Evolutionary conservation across 179 eudicot genomes (phyloP), one percentile per base, ranked within the genome.

Genomic region (Pouteria campechiana): DNA sequence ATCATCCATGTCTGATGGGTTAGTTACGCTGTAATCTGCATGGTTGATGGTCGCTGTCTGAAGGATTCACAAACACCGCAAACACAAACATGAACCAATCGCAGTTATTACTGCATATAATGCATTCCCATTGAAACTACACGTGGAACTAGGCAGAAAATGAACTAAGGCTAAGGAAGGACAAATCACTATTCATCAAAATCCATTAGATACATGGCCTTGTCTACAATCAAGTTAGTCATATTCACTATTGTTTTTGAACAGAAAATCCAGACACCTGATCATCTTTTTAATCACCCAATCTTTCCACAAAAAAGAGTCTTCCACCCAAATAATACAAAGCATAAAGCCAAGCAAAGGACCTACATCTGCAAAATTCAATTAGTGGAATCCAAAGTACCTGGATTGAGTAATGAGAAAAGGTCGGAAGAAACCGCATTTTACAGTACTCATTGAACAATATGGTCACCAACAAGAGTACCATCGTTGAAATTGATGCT

Each of bases 371-470:
- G n/a, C n/a, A n/a, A n/a, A 10, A 24, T 17, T 6, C 21, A 30
- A 7, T 34, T 28, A 5, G 40, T 15, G 36, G 2, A 48, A 32
- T 31, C 3, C 18, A 27, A 50, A 37, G 60, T 68, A 89, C 97
- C 95, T 85, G 60, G 38, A 89, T 53, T 28, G 88, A 34, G 51
- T 55, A 57, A 48, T 63, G 59, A 39, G 22, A 46, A 65, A 88
- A 89, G 36, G 95, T 66, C 22, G 93, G 97, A 57, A 76, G 75
- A 67, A 89, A 89, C 3, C 89, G 95, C 12, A 67, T 75, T 69
- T 85, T 89, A 86, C 95, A 85, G 28, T 85, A 89, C 61, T 89
- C 97, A 17, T 89, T 89, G 63, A 81, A 85, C 63, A 79, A 25
- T 17, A 89, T 3, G 2, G 93, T 85, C 23, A 81, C 38, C 32